Conservation (phyloP, 2,329 filamentous ascomycete genomes). For the Xylariaceae sp. region DNA sequence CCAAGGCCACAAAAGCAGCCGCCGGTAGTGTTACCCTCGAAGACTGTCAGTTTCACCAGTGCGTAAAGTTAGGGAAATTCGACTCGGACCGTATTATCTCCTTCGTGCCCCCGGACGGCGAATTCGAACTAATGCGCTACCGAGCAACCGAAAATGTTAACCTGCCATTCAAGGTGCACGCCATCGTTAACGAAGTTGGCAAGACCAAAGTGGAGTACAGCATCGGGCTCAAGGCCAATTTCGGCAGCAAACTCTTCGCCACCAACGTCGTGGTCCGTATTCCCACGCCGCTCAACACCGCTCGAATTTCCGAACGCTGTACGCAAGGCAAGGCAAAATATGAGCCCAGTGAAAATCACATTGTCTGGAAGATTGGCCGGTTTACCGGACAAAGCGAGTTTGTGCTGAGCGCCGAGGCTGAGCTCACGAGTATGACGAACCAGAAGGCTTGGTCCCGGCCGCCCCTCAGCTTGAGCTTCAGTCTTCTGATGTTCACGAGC, state of each 20-base stretch:
- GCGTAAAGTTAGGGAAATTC: constrained; percentile 95
- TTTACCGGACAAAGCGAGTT: constrained; percentile 98
- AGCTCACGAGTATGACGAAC: constrained; percentile 93
- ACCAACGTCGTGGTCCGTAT: constrained; percentile 94
- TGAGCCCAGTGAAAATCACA: constrained; percentile 95
- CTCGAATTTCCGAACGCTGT: constrained; percentile 85
- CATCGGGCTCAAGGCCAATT: constrained; percentile 96
- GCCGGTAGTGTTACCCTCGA: constrained; percentile 94
- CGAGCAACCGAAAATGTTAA: constrained; percentile 98
- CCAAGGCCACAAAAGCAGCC: constrained; percentile 90
- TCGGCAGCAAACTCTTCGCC: constrained; percentile 91
- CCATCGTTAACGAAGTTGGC: constrained; percentile 95
- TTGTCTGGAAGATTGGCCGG: constrained; percentile 98
- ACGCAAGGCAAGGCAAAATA: constrained; percentile 98
- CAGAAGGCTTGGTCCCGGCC: constrained; percentile 96
- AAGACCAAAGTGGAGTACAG: constrained; percentile 98
- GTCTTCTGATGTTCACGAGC: constrained; percentile 95
- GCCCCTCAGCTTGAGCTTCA: constrained; percentile 87
- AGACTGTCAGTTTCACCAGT: constrained; percentile 98
- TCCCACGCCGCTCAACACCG: constrained; percentile 93
- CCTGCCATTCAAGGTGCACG: constrained; percentile 96
- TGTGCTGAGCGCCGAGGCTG: constrained; percentile 89
- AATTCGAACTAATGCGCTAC: constrained; percentile 98
- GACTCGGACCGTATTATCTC: constrained; percentile 95
- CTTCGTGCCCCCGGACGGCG: constrained; percentile 93